Conservation (phyloP, 441 rosid genomes). For the Gossypium schwendimanii region DNA sequence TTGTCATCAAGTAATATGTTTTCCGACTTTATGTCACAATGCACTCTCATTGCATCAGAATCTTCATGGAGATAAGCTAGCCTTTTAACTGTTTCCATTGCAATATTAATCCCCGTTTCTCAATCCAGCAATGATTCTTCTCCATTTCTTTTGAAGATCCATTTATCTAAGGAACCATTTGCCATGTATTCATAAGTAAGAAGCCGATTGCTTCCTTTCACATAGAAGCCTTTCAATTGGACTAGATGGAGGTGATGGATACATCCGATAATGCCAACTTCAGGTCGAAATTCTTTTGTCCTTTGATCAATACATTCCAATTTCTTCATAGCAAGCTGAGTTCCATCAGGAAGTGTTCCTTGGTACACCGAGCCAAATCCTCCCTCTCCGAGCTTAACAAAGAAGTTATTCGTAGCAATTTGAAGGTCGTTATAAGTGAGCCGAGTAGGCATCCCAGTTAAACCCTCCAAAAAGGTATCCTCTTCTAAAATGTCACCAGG, state of each 20-base stretch:
- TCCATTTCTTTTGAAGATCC: conserved; percentile 63
- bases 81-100: conserved; percentile 84
- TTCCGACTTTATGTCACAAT: conserved; percentile 93
- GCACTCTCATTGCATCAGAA: conserved; percentile 68
- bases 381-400: conserved; percentile 77
- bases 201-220: conserved; percentile 73
- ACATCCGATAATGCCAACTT: conserved; percentile 81
- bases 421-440: conserved; percentile 68
- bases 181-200: conserved; percentile 83
- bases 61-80: conserved; percentile 87
- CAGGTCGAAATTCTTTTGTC: conserved; percentile 86
- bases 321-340: conserved; percentile 77
- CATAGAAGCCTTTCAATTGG: conserved; percentile 71
- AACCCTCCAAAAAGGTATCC: conserved; percentile 57
- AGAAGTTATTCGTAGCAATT: conserved; percentile 67
- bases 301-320: conserved; percentile 89
- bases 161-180: conserved; percentile 74
- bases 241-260: conserved; percentile 87
- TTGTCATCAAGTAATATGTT: conserved; percentile 73
- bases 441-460: conserved; percentile 77
- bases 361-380: conserved; percentile 87
- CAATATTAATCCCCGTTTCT: conserved; percentile 70
- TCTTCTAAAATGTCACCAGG: conserved; percentile 51
- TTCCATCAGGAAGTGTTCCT: conserved; percentile 70
- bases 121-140: conserved; percentile 50